These are phyloP conservation scores for Backusella macrospora DNA, from an alignment of 192 early-diverging fungal genomes.

Conservation along the genomic window DNA sequence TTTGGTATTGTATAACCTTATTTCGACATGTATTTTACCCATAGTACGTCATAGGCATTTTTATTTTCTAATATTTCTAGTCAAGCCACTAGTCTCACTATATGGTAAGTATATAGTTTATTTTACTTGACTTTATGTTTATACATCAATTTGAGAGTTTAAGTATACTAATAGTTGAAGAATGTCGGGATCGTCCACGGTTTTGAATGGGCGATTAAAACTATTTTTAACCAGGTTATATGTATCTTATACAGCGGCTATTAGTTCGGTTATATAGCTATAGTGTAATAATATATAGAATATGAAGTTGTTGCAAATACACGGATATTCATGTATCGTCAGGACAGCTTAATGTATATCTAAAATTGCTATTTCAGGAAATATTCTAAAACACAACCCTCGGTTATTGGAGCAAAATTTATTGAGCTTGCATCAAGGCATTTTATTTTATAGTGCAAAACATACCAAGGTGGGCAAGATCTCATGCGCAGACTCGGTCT, in stretches of 20 bases:
- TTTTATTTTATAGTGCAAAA: too few relatives aligned
- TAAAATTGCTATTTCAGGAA: neutral
- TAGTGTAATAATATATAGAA: neutral
- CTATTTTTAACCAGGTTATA: neutral
- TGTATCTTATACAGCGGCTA: neutral
- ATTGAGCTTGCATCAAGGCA: neutral
- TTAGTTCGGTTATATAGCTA: neutral
- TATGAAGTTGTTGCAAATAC: neutral
- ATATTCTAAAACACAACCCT: constrained; percentile 6
- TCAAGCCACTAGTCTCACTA: neutral
- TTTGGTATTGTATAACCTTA: neutral
- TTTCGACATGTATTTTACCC: neutral
- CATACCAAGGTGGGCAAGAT: too few relatives aligned
- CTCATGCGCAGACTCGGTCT: too few relatives aligned
- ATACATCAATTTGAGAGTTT: neutral
- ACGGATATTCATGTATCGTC: constrained; percentile 6
- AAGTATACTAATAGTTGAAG: neutral
- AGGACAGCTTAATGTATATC: neutral
- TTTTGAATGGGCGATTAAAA: neutral
- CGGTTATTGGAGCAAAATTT: neutral
- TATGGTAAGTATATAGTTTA: neutral
- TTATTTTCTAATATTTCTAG: constrained; percentile 3
- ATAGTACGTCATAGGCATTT: neutral
- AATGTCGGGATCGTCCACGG: neutral
- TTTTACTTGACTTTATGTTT: neutral